Conservation (phyloP, 129 eudicot species). For the Pittosporum tobira region DNA sequence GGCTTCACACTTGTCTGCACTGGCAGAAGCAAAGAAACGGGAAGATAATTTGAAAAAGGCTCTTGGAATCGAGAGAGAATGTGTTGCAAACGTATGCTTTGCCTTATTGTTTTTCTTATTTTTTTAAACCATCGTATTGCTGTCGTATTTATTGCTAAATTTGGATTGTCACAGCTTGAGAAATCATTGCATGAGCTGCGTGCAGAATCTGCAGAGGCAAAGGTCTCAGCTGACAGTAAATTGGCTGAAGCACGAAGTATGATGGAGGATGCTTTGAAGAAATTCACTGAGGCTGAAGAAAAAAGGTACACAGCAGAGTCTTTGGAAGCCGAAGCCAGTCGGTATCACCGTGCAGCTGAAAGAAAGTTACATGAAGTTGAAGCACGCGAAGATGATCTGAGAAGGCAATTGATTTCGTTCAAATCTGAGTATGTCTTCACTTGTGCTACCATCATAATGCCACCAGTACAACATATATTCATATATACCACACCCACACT, state of each 20-base stretch:
- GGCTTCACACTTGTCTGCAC: conserved; percentile 35
- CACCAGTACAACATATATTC: background rate
- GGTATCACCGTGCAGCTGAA: conserved; percentile 66
- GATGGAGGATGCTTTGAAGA: conserved; percentile 76
- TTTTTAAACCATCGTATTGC: background rate
- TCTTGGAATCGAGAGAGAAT: conserved; percentile 84
- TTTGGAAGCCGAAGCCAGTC: conserved; percentile 59
- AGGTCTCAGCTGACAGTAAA: conserved; percentile 75
- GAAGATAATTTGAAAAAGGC: conserved; percentile 81
- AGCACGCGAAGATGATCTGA: conserved; percentile 91
- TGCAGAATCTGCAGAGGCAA: conserved; percentile 76
- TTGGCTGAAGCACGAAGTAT: conserved; percentile 58
- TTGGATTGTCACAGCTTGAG: conserved; percentile 50
- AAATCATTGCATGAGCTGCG: conserved; percentile 93
- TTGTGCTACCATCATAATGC: background rate
- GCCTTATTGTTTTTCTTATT: background rate
- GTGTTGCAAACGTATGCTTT: conserved; percentile 64
- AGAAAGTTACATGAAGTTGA: conserved; percentile 88
- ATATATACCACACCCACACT: too few species aligned
- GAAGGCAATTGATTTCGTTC: conserved; percentile 54
- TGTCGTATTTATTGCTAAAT: background rate
- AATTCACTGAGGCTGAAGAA: conserved; percentile 49
- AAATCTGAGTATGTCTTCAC: conserved; percentile 63
- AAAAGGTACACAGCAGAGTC: conserved; percentile 67
- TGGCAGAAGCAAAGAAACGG: conserved; percentile 63